Evolutionary conservation across 2,329 filamentous ascomycete species (phyloP).

Genomic region (Cladosporium sp.): DNA sequence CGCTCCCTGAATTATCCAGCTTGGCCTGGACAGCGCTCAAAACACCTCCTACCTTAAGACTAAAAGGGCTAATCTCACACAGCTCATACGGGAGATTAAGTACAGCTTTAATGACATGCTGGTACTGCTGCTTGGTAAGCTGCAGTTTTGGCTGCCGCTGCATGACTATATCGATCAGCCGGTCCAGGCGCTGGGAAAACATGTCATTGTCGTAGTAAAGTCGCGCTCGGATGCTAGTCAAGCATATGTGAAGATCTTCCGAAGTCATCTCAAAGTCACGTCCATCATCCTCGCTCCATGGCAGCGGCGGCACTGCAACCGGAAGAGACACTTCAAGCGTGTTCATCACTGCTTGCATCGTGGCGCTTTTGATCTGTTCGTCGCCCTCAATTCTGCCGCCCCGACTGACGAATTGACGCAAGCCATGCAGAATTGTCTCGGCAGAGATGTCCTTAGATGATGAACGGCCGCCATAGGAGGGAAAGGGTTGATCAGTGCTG

Average conservation of each 20-base stretch:
- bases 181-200: slow-evolving; percentile 8
- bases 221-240: neutral
- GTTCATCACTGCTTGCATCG: neutral
- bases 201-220: neutral
- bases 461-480: neutral
- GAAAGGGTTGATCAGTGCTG: neutral
- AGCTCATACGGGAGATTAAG: neutral
- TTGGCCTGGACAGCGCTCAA: slow-evolving; percentile 3
- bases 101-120: neutral
- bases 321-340: neutral
- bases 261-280: neutral
- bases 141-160: slow-evolving; percentile 5
- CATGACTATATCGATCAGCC: neutral
- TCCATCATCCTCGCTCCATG: neutral
- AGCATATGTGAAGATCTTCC: slow-evolving; percentile 3
- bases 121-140: slow-evolving; percentile 8
- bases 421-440: neutral
- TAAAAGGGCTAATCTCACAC: slow-evolving; percentile 1
- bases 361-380: neutral
- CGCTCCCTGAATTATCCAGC: neutral
- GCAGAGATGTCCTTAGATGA: slow-evolving; percentile 3
- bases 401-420: slow-evolving; percentile 7
- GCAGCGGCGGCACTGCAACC: neutral
- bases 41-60: neutral
- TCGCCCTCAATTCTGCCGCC: neutral